Percentiles rank a stretch among this genome's conserved stretches.
phyloP scores from a whole-genome alignment of 2,329 filamentous ascomycete genomes.

The Xylariaceae sp. region DNA sequence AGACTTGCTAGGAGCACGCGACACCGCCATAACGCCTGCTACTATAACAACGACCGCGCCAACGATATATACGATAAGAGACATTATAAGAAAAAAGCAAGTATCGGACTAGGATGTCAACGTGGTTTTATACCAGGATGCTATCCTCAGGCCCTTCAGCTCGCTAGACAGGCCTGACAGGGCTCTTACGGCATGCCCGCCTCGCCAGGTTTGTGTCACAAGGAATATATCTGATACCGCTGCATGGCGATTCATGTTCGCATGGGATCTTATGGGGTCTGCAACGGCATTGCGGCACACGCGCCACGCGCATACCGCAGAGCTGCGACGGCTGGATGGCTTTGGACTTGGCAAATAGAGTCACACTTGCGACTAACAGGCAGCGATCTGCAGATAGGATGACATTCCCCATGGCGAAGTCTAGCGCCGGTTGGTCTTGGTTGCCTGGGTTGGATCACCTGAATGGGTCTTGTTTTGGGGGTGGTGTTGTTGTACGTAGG shows the following conservation, averaged over 20 bases:
- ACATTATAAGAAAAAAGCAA: constrained; percentile 9
- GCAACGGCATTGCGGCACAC: constrained; percentile 8
- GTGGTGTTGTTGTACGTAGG: not conserved
- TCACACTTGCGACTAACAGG: constrained; percentile 14
- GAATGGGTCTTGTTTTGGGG: constrained; percentile 3
- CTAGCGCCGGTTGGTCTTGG: constrained; percentile 7
- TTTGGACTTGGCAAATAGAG: constrained; percentile 7
- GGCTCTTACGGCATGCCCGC: constrained; percentile 1
- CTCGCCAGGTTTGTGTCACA: constrained; percentile 7
- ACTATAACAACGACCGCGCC: constrained; percentile 16
- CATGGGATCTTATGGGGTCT: constrained; percentile 8
- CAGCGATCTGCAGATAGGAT: not conserved
- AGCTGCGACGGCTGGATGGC: constrained; percentile 17
- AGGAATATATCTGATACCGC: not conserved
- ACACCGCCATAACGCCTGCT: constrained; percentile 18
- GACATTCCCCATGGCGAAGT: constrained; percentile 2
- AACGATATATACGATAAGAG: constrained; percentile 14
- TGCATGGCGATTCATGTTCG: not conserved
- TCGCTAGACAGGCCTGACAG: constrained; percentile 1
- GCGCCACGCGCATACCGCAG: constrained; percentile 10
- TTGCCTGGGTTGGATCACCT: constrained; percentile 22
- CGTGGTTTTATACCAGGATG: constrained; percentile 17
- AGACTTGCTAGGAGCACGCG: constrained; percentile 11
- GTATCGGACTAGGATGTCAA: constrained; percentile 9
- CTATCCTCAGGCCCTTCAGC: constrained; percentile 14